phyloP scores from a whole-genome alignment of 495 filamentous ascomycete genomes.

The Daldinia caldariorum region DNA sequence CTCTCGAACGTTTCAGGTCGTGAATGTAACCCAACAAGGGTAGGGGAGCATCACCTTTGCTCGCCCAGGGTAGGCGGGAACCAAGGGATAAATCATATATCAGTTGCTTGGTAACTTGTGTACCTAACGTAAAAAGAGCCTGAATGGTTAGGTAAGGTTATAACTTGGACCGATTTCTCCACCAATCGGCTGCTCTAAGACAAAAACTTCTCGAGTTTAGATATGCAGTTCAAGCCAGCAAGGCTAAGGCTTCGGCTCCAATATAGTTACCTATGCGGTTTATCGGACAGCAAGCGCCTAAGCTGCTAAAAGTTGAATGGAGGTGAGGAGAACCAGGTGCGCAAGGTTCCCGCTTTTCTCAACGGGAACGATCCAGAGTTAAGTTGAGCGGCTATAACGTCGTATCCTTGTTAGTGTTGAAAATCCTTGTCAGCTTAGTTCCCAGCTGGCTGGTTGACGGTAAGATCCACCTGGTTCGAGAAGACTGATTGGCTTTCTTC shows the following conservation, averaged over 20 bases:
- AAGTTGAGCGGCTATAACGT: slow-evolving; percentile 30
- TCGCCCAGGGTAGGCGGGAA: not conserved
- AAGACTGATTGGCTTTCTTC: slow-evolving; percentile 37
- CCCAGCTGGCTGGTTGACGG: slow-evolving; percentile 48
- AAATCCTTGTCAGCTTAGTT: slow-evolving; percentile 36
- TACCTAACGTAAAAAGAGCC: not conserved
- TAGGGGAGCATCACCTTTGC: slow-evolving; percentile 10
- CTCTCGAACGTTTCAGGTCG: slow-evolving; percentile 33
- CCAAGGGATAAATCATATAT: slow-evolving; percentile 31
- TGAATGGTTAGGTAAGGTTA: not conserved
- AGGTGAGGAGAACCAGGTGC: slow-evolving; percentile 7
- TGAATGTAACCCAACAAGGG: slow-evolving; percentile 14
- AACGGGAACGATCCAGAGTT: slow-evolving; percentile 25
- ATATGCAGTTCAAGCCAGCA: not conserved
- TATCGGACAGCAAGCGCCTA: not conserved
- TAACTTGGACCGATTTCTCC: not conserved
- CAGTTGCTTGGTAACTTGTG: slow-evolving; percentile 18
- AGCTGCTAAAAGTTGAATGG: not conserved
- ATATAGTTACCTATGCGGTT: not conserved
- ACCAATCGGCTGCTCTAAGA: not conserved
- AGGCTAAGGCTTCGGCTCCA: not conserved
- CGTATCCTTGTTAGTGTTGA: slow-evolving; percentile 16
- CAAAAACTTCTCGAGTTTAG: not conserved
- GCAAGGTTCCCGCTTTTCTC: slow-evolving; percentile 25
- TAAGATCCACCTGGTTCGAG: slow-evolving; percentile 40